These are phyloP conservation scores for Pleodorina starrii DNA, from an alignment of 139 green algal species.

Conservation along the genomic window DNA sequence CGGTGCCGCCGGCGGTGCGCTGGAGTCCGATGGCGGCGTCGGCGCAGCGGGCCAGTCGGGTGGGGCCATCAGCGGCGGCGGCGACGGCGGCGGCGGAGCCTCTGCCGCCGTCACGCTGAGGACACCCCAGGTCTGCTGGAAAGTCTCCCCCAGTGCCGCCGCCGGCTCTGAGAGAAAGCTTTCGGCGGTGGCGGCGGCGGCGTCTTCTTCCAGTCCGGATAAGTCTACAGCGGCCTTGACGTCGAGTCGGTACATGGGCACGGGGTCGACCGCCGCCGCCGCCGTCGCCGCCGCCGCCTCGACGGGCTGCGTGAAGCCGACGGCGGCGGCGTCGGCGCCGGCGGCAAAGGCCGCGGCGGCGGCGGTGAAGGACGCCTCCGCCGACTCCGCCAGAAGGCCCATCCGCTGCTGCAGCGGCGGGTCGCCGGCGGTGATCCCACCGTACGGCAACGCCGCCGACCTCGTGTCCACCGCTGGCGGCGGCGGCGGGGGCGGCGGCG, in stretches of 20 bases:
- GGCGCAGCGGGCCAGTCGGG: background rate
- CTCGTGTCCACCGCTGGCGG: background rate
- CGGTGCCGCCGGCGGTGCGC: background rate
- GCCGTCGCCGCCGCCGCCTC: too few relatives aligned
- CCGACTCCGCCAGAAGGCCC: background rate
- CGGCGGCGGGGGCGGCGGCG: background rate
- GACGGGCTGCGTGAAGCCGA: too few relatives aligned
- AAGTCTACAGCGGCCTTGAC: background rate
- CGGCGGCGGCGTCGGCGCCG: background rate
- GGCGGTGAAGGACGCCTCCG: background rate
- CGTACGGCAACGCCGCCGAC: background rate
- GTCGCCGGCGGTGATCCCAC: background rate
- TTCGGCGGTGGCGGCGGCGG: background rate
- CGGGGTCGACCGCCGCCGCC: background rate
- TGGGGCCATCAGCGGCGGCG: background rate
- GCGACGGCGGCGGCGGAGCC: background rate
- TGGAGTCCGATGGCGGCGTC: background rate
- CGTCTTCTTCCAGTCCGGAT: background rate
- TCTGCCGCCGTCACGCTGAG: background rate
- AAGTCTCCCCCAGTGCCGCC: background rate
- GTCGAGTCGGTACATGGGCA: background rate
- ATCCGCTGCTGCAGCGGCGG: background rate
- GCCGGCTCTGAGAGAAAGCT: background rate
- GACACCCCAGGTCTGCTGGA: background rate
- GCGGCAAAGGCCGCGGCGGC: background rate